These are phyloP conservation scores for Leucoagaricus sp. DNA, from an alignment of 1,284 basidiomycete species.

Conservation along the genomic window DNA sequence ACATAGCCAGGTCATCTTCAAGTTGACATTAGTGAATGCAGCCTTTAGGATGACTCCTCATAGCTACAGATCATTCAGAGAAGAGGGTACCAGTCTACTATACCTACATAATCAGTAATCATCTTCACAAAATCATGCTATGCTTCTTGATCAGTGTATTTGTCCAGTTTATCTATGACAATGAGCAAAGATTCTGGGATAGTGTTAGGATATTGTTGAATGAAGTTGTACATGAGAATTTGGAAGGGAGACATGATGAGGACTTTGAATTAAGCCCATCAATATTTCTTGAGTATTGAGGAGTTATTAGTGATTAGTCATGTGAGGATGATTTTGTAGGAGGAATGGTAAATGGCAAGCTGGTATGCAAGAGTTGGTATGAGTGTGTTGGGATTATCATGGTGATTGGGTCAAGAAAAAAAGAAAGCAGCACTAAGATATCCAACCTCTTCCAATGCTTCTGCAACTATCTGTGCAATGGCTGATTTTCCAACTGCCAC, in stretches of 20 bases:
- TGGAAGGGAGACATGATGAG: constrained; percentile 5
- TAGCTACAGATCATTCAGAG: constrained; percentile 4
- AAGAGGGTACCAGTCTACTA: neutral
- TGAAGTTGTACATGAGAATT: neutral
- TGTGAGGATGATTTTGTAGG: neutral
- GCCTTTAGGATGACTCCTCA: neutral
- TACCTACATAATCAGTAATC: neutral
- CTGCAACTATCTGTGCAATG: neutral
- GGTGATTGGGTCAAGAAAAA: neutral
- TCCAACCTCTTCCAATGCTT: neutral
- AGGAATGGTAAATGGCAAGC: neutral
- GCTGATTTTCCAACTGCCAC: constrained; percentile 6
- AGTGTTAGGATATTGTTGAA: neutral
- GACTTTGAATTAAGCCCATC: neutral
- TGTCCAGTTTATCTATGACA: constrained; percentile 10
- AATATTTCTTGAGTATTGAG: neutral
- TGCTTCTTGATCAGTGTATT: neutral
- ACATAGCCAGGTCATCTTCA: neutral
- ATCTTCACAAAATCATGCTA: neutral
- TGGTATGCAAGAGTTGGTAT: constrained; percentile 5
- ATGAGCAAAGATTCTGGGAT: neutral
- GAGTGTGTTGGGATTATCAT: neutral
- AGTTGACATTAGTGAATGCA: neutral
- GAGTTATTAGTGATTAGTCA: neutral
- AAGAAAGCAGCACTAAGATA: constrained; percentile 6